Evolutionary conservation across 2,329 filamentous ascomycete species (phyloP).

Genomic region (Alternaria brassicicola): DNA sequence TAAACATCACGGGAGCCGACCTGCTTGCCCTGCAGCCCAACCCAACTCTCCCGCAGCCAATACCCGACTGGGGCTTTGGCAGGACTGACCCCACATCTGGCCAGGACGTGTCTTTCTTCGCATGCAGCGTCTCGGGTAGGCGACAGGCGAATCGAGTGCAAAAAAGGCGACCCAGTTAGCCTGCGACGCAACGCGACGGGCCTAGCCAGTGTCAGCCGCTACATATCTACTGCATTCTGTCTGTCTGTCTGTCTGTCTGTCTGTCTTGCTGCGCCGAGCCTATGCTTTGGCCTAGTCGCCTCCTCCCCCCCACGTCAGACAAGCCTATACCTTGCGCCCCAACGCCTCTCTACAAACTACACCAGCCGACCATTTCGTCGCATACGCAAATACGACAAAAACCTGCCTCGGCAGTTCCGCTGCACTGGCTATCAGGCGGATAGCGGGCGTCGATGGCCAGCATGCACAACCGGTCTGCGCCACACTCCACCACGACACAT

Average conservation of each 20-base stretch:
- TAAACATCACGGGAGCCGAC: constrained; percentile 9
- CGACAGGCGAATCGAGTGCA: neutral
- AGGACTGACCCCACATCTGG: constrained; percentile 16
- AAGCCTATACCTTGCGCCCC: constrained; percentile 21
- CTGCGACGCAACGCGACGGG: neutral
- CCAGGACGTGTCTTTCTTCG: constrained; percentile 13
- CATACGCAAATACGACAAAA: neutral
- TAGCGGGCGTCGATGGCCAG: constrained; percentile 37
- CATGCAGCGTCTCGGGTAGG: constrained; percentile 15
- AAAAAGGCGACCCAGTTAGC: neutral
- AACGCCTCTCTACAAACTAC: constrained; percentile 17
- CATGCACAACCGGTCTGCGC: constrained; percentile 21
- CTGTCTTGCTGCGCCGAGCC: constrained; percentile 17
- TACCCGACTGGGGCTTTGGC: constrained; percentile 8
- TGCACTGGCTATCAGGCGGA: constrained; percentile 17
- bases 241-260: constrained; percentile 15
- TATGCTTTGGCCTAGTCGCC: constrained; percentile 16
- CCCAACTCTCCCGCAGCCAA: constrained; percentile 15
- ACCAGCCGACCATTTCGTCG: constrained; percentile 4
- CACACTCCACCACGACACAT: constrained; percentile 20
- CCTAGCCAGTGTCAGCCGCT: constrained; percentile 5
- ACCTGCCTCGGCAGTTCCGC: constrained; percentile 18
- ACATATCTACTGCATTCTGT: constrained; percentile 17
- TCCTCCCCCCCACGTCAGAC: constrained; percentile 4
- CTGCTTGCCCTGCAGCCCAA: constrained; percentile 17